Conservation (phyloP, 257 asterid genomes). For the Solanum habrochaites region DNA sequence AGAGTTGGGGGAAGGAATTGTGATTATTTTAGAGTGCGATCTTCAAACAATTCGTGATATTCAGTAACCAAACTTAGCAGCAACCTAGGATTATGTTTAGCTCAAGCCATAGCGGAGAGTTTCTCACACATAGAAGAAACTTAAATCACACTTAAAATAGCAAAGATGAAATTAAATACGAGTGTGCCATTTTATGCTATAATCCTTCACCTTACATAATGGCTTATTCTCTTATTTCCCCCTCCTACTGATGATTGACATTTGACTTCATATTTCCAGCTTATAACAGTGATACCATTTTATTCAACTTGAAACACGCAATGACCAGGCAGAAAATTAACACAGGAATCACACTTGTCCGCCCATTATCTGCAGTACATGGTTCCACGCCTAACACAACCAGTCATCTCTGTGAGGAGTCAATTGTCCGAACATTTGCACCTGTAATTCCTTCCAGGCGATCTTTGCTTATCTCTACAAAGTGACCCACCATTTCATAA, state of each 20-base stretch:
- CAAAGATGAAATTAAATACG: neutral
- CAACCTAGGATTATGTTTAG: neutral
- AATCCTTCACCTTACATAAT: neutral
- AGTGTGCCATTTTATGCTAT: neutral
- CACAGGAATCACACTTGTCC: neutral
- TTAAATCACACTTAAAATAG: neutral
- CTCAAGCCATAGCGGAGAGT: neutral
- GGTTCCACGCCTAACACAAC: neutral
- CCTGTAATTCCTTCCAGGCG: constrained; percentile 71
- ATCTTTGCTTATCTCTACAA: constrained; percentile 85
- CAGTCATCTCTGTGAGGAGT: constrained; percentile 62
- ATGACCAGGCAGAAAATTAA: neutral
- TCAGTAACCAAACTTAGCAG: neutral
- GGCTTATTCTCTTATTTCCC: neutral
- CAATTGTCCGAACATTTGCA: constrained; percentile 85
- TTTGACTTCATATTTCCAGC: neutral
- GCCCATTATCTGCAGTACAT: neutral
- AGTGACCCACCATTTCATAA: constrained; percentile 92
- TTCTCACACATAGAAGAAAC: neutral
- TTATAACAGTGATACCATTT: neutral
- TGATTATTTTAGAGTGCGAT: neutral
- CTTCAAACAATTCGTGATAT: neutral
- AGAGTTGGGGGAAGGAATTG: neutral
- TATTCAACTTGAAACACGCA: neutral
- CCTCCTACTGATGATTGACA: neutral